A percentile compares a stretch with the other conserved stretches of the same genome.
These are phyloP conservation scores for Fusarium oligoseptatum DNA, from an alignment of 2,329 filamentous ascomycete species.

Conservation along the genomic window DNA sequence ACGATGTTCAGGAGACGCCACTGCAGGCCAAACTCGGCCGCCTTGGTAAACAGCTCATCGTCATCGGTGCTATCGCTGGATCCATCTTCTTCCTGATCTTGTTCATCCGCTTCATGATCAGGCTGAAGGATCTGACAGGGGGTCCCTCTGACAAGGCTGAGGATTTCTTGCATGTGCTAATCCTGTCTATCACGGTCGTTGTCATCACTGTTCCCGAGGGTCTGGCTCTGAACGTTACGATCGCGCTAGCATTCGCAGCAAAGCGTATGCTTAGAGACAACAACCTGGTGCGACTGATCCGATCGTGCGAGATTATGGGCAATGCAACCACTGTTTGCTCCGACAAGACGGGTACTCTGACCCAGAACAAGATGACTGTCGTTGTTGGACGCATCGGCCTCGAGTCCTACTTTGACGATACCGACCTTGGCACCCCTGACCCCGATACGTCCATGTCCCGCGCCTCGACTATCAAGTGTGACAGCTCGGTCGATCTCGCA, in stretches of 20 bases:
- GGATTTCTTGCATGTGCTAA: constrained; percentile 69
- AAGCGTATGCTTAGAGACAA: constrained; percentile 74
- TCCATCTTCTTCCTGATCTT: constrained; percentile 58
- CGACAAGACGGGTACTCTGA: constrained; percentile 76
- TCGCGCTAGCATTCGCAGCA: constrained; percentile 73
- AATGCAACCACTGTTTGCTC: constrained; percentile 75
- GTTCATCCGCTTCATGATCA: constrained; percentile 56
- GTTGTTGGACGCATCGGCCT: constrained; percentile 68
- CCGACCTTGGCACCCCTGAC: constrained; percentile 40
- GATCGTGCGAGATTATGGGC: constrained; percentile 74
- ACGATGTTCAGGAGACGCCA: constrained; percentile 82
- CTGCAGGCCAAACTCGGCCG: constrained; percentile 82
- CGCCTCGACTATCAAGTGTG: constrained; percentile 40
- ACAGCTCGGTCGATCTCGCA: constrained; percentile 48
- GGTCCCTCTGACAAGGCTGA: constrained; percentile 65
- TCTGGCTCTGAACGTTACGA: constrained; percentile 70
- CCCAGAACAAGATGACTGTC: constrained; percentile 73
- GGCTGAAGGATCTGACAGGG: constrained; percentile 51
- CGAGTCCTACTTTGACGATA: constrained; percentile 54
- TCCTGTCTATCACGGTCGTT: constrained; percentile 69
- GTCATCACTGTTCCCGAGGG: constrained; percentile 73
- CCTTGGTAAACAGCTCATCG: constrained; percentile 79
- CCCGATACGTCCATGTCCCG: constrained; percentile 38
- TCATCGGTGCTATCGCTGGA: constrained; percentile 57
- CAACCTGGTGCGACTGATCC: constrained; percentile 70